A percentile compares a stretch with the other conserved stretches of the same genome.
phyloP scores from a whole-genome alignment of 83 land plant genomes.

The Picea mariana region DNA sequence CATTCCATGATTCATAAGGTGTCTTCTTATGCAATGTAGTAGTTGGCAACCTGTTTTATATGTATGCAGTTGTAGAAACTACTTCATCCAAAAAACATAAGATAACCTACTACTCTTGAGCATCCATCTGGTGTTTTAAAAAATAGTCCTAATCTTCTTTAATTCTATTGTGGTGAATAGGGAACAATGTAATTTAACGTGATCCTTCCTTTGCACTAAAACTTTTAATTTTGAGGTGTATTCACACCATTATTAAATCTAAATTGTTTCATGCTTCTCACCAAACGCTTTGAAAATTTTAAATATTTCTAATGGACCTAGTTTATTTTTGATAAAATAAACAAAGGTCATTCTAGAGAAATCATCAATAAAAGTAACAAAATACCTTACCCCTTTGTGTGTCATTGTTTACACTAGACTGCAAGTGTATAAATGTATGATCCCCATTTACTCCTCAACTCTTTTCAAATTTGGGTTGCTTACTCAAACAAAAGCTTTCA shows the following conservation, averaged over 20 bases:
- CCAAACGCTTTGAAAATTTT: background rate
- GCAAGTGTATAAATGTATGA: background rate
- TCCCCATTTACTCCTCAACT: background rate
- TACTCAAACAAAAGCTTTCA: background rate
- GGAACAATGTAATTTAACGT: no score
- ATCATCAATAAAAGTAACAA: background rate
- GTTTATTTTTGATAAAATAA: background rate
- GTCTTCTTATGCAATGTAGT: no score
- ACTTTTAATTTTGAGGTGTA: no score
- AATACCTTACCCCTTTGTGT: background rate
- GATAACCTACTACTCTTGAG: no score
- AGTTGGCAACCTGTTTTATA: no score
- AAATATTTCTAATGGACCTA: background rate
- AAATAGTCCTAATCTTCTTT: no score
- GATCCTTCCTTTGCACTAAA: no score
- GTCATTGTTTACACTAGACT: background rate
- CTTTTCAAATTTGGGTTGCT: background rate
- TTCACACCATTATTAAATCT: background rate
- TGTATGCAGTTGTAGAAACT: no score
- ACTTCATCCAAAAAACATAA: no score
- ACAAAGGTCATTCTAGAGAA: background rate
- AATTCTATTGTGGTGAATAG: no score
- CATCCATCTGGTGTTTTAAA: no score
- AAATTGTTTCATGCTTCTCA: background rate
- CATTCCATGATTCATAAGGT: no score